phyloP scores from a whole-genome alignment of 345 rosid genomes.

The Cardiospermum halicacabum region DNA sequence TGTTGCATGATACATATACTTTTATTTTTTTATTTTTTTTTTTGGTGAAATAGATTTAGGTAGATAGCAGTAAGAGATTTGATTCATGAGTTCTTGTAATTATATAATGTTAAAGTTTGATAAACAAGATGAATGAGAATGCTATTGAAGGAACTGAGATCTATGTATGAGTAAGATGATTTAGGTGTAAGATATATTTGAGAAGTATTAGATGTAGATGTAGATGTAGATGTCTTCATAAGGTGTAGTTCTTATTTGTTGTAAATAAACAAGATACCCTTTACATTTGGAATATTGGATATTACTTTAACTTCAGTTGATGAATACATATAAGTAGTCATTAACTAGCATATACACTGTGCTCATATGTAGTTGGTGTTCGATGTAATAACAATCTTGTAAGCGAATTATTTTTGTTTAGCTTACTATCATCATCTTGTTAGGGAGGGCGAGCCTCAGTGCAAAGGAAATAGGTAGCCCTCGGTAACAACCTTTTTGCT shows the following conservation, averaged over 20 bases:
- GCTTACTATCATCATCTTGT: not conserved
- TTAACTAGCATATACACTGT: not conserved
- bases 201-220: not conserved
- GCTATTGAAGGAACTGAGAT: not conserved
- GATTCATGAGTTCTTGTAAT: not conserved
- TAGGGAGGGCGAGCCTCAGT: no score
- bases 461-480: no score
- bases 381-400: not conserved
- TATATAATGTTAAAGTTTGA: not conserved
- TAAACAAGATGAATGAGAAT: not conserved
- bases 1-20: not conserved
- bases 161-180: not conserved
- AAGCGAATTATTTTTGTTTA: not conserved
- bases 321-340: no score
- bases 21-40: not conserved
- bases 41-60: not conserved
- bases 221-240: not conserved
- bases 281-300: not conserved
- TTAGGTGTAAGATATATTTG: not conserved
- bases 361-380: not conserved
- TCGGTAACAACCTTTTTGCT: no score
- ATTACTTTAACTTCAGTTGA: no score
- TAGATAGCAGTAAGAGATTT: not conserved
- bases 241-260: not conserved
- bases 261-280: not conserved